A percentile compares a stretch with the other conserved stretches of the same genome.
Conservation (phyloP, 306 rosid genomes). For the Cicer cuneatum region DNA sequence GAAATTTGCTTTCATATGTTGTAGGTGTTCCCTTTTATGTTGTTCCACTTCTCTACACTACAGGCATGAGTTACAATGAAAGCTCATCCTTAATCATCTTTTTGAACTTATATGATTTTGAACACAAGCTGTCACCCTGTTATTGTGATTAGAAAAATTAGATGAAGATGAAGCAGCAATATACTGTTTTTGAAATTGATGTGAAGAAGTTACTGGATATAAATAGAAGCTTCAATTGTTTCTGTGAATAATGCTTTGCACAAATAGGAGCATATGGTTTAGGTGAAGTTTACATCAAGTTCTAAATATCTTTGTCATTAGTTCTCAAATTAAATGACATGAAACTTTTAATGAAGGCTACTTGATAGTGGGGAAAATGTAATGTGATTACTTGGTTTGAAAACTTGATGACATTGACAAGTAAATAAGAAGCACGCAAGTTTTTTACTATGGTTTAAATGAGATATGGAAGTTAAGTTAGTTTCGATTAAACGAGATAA, state of each 20-base stretch:
- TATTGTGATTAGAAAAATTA: conserved; percentile 39
- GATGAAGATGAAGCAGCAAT: conserved; percentile 38
- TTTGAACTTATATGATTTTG: conserved; percentile 41
- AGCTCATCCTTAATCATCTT: conserved; percentile 42
- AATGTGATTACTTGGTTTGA: background rate
- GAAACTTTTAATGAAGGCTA: background rate
- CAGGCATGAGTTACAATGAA: conserved; percentile 41
- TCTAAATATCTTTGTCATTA: background rate
- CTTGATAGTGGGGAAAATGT: background rate
- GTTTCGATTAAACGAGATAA: no score
- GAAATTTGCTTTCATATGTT: conserved; percentile 39
- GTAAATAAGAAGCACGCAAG: no score
- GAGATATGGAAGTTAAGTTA: no score
- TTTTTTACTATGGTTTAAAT: no score
- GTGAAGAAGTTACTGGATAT: background rate
- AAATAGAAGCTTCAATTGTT: background rate
- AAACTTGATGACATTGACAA: no score
- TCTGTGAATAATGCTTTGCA: background rate
- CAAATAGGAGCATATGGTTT: background rate
- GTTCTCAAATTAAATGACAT: background rate
- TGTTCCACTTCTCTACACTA: conserved; percentile 39
- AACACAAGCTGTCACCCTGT: conserved; percentile 11
- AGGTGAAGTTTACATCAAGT: background rate
- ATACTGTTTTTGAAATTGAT: conserved; percentile 8
- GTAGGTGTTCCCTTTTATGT: conserved; percentile 27